Percentiles rank a stretch among this genome's conserved stretches.
Evolutionary conservation across 768 basidiomycete species (phyloP).

Genomic region (Xerocomellus intermedius): DNA sequence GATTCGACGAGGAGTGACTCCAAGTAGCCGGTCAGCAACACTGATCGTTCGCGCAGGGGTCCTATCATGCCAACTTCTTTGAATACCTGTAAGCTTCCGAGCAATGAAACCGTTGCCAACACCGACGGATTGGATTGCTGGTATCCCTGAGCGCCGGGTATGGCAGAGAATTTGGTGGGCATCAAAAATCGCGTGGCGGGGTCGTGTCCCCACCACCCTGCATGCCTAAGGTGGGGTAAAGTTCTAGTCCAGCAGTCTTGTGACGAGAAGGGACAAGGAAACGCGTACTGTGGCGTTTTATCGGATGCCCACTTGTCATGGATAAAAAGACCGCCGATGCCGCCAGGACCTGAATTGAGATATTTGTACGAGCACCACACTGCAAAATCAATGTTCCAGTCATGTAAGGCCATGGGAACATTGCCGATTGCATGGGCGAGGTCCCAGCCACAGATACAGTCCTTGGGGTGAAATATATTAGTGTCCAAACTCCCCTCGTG

Average conservation of each 20-base stretch:
- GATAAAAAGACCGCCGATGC: conserved; percentile 92
- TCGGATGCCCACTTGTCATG: conserved; percentile 77
- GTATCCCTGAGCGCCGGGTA: conserved; percentile 89
- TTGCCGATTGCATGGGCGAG: conserved; percentile 96
- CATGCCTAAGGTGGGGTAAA: conserved; percentile 51
- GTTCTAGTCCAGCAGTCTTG: conserved; percentile 2
- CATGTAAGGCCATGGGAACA: conserved; percentile 83
- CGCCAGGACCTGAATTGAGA: conserved; percentile 93
- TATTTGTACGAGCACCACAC: conserved; percentile 99
- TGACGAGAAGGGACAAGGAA: conserved; percentile 10
- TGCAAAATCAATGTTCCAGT: conserved; percentile 96
- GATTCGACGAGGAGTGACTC: conserved; percentile 62
- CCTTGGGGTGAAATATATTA: conserved; percentile 46
- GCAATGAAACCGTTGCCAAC: conserved; percentile 72
- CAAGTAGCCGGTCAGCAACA: conserved; percentile 68
- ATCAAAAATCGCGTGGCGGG: conserved; percentile 85
- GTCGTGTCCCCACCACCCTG: conserved; percentile 99
- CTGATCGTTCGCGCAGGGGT: conserved; percentile 64
- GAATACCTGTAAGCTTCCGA: conserved; percentile 82
- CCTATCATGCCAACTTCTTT: conserved; percentile 74
- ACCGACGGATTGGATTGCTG: conserved; percentile 95
- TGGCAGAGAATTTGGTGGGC: conserved; percentile 80
- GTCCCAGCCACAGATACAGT: conserved; percentile 94
- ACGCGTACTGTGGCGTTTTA: conserved; percentile 60
- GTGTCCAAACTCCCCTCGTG: conserved; percentile 7